Evolutionary conservation across 768 basidiomycete genomes (phyloP).

Genomic region (Cubamyces sp.): DNA sequence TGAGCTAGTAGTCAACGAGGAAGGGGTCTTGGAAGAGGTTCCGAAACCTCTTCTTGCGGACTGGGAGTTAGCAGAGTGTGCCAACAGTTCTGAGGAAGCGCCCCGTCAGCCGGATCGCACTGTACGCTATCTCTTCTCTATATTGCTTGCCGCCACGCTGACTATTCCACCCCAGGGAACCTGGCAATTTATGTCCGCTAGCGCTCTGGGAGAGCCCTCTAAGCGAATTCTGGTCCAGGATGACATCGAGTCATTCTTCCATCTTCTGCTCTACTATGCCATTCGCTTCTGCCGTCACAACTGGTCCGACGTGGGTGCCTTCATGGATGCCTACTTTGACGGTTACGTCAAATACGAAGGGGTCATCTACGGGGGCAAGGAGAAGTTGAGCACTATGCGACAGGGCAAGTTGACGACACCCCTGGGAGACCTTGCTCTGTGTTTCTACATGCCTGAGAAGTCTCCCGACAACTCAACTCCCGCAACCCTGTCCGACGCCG

Average conservation of each 20-base stretch:
- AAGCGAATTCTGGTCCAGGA: conserved; percentile 1
- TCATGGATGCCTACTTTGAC: conserved; percentile 16
- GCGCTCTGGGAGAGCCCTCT: background rate
- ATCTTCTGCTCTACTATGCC: conserved; percentile 5
- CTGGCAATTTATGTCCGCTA: conserved; percentile 15
- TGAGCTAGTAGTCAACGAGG: background rate
- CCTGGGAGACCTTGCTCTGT: too few species aligned
- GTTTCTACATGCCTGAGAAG: too few species aligned
- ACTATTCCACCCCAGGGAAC: background rate
- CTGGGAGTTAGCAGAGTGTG: conserved; percentile 14
- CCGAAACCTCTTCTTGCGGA: conserved; percentile 4
- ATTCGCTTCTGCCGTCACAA: conserved; percentile 22
- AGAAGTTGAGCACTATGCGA: background rate
- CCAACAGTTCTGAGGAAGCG: too few species aligned
- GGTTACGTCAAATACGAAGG: background rate
- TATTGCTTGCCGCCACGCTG: background rate
- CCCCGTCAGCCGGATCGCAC: background rate
- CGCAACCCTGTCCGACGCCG: too few species aligned
- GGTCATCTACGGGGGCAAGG: background rate
- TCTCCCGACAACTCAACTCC: too few species aligned
- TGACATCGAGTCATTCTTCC: conserved; percentile 19
- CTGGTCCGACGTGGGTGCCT: conserved; percentile 12
- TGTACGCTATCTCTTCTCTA: background rate
- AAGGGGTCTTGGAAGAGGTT: background rate
- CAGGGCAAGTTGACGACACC: too few species aligned